A percentile compares a stretch with the other conserved stretches of the same genome.
Conservation (phyloP, 1,284 basidiomycete species). For the Ceratobasidium sp. region DNA sequence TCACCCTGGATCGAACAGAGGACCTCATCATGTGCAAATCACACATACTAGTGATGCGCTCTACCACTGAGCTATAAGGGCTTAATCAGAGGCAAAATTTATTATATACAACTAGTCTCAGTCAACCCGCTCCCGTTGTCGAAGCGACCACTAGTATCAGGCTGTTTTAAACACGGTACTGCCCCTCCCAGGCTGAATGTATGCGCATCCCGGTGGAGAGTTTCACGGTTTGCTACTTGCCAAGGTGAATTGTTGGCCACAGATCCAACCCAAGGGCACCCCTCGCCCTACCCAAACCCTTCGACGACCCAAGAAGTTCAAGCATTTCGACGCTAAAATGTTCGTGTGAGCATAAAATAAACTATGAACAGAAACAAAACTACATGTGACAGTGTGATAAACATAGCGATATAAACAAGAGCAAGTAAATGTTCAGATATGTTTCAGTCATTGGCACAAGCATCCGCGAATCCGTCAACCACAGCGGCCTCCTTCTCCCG, state of each 20-base stretch:
- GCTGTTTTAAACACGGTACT: no score
- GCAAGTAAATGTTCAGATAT: slow-evolving; percentile 8
- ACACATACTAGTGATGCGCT: slow-evolving; percentile 49
- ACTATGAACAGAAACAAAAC: background rate
- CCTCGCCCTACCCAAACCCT: no score
- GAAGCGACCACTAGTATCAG: no score
- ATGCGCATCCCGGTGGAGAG: no score
- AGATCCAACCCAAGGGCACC: no score
- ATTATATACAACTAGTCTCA: no score
- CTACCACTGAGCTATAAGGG: slow-evolving; percentile 49
- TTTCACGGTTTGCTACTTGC: no score
- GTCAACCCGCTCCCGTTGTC: no score
- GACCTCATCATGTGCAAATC: slow-evolving; percentile 36
- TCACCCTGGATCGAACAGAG: slow-evolving; percentile 25
- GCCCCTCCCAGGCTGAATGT: no score
- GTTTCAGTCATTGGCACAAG: slow-evolving; percentile 38
- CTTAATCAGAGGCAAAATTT: background rate
- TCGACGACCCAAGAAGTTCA: no score
- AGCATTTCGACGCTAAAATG: background rate
- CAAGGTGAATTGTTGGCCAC: no score
- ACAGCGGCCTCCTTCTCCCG: slow-evolving; percentile 23
- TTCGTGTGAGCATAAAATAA: background rate
- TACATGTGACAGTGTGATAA: slow-evolving; percentile 12
- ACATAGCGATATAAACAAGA: slow-evolving; percentile 15
- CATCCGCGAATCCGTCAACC: slow-evolving; percentile 33